Base-by-base conservation (phyloP, 257 asterid genomes). In the Apocynum venetum region DNA sequence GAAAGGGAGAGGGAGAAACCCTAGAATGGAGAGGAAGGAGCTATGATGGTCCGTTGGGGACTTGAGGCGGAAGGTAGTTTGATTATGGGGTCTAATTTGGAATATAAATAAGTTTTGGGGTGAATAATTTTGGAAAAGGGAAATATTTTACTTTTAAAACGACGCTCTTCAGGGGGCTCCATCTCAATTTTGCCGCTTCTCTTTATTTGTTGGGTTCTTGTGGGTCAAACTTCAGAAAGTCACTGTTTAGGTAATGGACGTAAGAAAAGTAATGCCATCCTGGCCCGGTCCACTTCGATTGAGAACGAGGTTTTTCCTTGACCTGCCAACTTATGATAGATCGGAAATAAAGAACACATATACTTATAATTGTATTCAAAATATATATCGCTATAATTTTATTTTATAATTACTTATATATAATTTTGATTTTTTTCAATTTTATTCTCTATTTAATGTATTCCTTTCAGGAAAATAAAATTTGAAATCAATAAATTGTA, bases 1-100 rank as follows among this genome's bases (percentile, higher is more conserved):
- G 7, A 38, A 74, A 44, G n/a, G 53, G 53, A 8, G 75, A 44
- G 79, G 56, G 69, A 69, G 83, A 88, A 88, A 86, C 90, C 92
- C 90, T 86, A 88, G 82, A 81, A 77, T 2, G 53, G 55, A 44
- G 55, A 43, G 43, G 72, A 65, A 61, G 48, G 31, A 36, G 65
- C 49, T 35, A 4, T 19, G 14, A 8, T 19, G 53, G 53, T 25
- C 53, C 52, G 14, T 68, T 43, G 8, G 36, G 72, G 49, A 43
- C 61, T 60, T 20, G 69, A 17, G 53, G 72, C 66, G 41, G 61
- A 78, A 61, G 51, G 41, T 20, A 6, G 19, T 63, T 63, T 19
- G 35, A 63, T 51, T 17, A 46, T 46, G 64, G 63, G 68, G 74
- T 1, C 61, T 38, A 47, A 71, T 19, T 43, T 40, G 7, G 6